Evolutionary conservation across 306 rosid genomes (phyloP), one percentile per base, ranked within the genome.

Genomic region (Nissolia schottii): DNA sequence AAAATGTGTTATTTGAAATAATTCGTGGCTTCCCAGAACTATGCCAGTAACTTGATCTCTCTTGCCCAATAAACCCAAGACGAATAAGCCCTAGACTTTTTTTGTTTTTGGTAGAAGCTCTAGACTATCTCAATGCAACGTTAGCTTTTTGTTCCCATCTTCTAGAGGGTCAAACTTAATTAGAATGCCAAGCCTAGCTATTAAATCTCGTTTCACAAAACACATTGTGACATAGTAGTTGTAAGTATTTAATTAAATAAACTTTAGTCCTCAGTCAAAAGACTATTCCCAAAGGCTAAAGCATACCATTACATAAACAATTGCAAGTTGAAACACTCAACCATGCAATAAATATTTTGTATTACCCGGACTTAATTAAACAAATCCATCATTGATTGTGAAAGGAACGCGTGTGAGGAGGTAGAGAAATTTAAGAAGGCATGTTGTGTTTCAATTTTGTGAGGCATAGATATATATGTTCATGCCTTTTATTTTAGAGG

Each of bases 401-500:
- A 48, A 73, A 60, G 51, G 20, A 73, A 48, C 3, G 61, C 41
- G 54, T 11, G 53, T 35, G 61, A 61, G 62, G 32, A 45, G 67
- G 32, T 50, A 58, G 12, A 38, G 67, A 40, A 18, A n/a, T n/a
- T n/a, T n/a, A n/a, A 55, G 29, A 57, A 14, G 57, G 1, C 31
- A 71, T 6, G 20, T 71, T 43, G 1, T 32, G 38, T 37, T 73
- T 59, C 20, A 59, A 73, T 43, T 72, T 32, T 20, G 22, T n/a
- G 25, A 13, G 50, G 59, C 60, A 57, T 34, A 11, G n/a, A 11
- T 7, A 37, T 20, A 29, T 22, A 71, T 41, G 32, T 73, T 4
- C 58, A 32, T 62, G 54, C 62, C 77, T 32, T 73, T n/a, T n/a
- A n/a, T 32, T 73, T 73, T 31, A 60, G 50, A 62, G 41, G 11